Conservation (phyloP, 768 basidiomycete species). For the Heimioporus sp. region DNA sequence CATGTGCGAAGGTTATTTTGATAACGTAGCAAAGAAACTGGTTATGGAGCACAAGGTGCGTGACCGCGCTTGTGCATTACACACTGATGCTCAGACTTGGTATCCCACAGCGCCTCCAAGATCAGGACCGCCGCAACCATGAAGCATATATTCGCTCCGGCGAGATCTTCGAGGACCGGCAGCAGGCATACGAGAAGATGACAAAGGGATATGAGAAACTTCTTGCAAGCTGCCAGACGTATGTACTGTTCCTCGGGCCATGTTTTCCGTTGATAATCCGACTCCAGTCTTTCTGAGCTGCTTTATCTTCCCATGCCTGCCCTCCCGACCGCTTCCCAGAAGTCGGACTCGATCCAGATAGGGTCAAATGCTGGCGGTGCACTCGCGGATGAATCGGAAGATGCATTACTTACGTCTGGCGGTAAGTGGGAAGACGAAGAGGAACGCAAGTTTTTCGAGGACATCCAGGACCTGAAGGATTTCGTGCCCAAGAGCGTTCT, state of each 20-base stretch:
- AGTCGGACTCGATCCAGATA: slow-evolving; percentile 79
- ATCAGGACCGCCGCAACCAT: slow-evolving; percentile 94
- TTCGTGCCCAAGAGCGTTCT: slow-evolving; percentile 88
- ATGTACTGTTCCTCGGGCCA: slow-evolving; percentile 23
- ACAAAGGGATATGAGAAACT: slow-evolving; percentile 93
- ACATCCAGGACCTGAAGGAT: slow-evolving; percentile 86
- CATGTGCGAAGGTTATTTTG: slow-evolving; percentile 93
- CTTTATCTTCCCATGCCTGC: slow-evolving; percentile 77
- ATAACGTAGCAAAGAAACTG: slow-evolving; percentile 87
- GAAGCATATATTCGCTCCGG: slow-evolving; percentile 99
- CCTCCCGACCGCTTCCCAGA: slow-evolving; percentile 80
- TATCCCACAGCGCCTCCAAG: slow-evolving; percentile 76
- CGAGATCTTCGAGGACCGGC: slow-evolving; percentile 98
- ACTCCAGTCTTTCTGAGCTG: slow-evolving; percentile 80
- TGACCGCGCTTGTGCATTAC: neutral
- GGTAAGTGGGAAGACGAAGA: slow-evolving; percentile 99
- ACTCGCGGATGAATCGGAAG: slow-evolving; percentile 56
- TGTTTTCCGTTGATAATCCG: slow-evolving; percentile 8
- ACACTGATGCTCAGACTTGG: neutral
- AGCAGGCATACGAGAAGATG: slow-evolving; percentile 99
- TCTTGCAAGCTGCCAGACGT: slow-evolving; percentile 86
- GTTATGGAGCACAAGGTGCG: slow-evolving; percentile 86
- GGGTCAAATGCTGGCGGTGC: slow-evolving; percentile 46
- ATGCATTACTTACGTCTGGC: slow-evolving; percentile 45
- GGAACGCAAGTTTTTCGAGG: slow-evolving; percentile 91